Evolutionary conservation across 108 stramenopile genomes (phyloP), one percentile per base, ranked within the genome.

Genomic region (Schizochytrium sp.): DNA sequence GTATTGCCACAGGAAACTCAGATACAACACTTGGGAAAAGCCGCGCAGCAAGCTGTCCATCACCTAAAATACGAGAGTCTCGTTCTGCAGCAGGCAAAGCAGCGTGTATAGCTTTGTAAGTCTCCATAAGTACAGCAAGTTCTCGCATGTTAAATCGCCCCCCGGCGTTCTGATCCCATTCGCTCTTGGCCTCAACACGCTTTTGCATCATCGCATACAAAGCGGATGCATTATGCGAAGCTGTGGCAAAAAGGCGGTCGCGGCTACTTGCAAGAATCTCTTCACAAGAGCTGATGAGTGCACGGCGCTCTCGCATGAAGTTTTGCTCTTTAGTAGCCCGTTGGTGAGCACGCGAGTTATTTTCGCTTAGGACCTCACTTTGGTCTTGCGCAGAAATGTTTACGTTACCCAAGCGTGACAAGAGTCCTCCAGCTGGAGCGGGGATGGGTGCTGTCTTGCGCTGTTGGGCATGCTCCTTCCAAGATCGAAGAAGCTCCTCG

Each of bases 21-120:
- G 76, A 49, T 53, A 83, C 50, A 49, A 55, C 76, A 49, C 50
- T 53, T 13, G 76, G 76, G 40, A 40, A 83, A 38, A 83, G 28
- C 76, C 47, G 19, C 10, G 53, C 53, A 53, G 76, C 64, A 44
- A 69, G 64, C 28, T 69, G 64, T 44, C 64, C 64, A 15, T 69
- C 64, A 69, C 19, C 10, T 15, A 69, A 8, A 8, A 38, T 69
- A 15, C 2, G 40, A 44, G 42, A 38, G 10, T 7, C 64, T 38
- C 44, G 8, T 12, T 44, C 1, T 0, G 64, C 64, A 44, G 19
- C 64, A 69, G 64, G 64, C 5, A 69, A 38, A 7, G 64, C 7
- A 10, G 7, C 64, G 3, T 69, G 64, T 44, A 69, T 69, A 38
- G 12, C 64, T 44, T 69, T 69, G 64, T 44, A 12, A 15, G 15